Conservation (phyloP, 177 flowering plant genomes). For the Vitis hybrid region DNA sequence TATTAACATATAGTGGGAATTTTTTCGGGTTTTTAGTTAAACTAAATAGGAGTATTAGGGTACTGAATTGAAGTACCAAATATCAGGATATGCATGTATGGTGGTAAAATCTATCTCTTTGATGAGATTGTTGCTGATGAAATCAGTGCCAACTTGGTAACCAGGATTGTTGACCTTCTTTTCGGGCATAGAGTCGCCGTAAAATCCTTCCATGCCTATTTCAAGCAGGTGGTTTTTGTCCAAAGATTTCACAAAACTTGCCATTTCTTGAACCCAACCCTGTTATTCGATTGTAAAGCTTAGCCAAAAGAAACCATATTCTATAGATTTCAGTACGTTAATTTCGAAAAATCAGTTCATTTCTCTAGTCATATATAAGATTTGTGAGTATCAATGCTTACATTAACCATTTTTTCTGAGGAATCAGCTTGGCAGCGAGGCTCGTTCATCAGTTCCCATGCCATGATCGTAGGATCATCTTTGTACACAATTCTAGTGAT, state of each 20-base stretch:
- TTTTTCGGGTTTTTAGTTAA: no score
- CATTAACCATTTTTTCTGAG: neutral
- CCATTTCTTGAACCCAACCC: constrained; percentile 17
- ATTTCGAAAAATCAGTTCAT: no score
- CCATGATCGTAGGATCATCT: constrained; percentile 1
- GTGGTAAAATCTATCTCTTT: constrained; percentile 17
- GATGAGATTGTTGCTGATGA: constrained; percentile 19
- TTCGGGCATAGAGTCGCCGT: neutral
- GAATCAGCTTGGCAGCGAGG: constrained; percentile 12
- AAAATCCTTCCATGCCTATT: constrained; percentile 13
- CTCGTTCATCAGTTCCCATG: constrained; percentile 18
- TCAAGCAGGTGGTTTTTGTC: constrained; percentile 11
- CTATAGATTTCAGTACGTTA: no score
- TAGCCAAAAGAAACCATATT: no score
- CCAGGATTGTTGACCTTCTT: constrained; percentile 3
- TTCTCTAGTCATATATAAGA: no score
- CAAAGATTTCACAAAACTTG: constrained; percentile 9
- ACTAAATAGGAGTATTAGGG: no score
- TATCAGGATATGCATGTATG: no score
- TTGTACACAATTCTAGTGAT: constrained; percentile 10
- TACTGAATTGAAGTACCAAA: constrained; percentile 13
- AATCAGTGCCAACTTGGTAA: constrained; percentile 21
- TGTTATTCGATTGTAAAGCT: neutral
- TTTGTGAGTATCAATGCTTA: no score
- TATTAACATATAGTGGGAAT: no score